Evolutionary conservation across 768 basidiomycete species (phyloP), one percentile per base, ranked within the genome.

Genomic region (Boletus tylopilopsis): DNA sequence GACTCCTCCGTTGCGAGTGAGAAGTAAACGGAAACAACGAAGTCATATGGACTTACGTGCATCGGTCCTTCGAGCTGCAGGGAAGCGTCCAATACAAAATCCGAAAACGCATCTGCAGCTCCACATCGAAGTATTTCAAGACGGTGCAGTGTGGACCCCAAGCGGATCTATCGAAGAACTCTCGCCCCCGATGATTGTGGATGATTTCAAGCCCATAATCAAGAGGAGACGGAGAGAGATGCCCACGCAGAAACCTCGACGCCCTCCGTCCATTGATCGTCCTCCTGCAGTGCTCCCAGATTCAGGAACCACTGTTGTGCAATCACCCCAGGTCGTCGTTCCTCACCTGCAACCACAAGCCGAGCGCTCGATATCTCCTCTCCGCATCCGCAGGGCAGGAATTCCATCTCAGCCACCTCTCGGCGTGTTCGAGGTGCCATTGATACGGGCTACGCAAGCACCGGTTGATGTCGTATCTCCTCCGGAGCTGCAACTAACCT

Each of bases 91-190:
- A 2, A 50, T 30, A 19, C 50, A 38, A 32, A 35, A 21, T 4
- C 23, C 68, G 55, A 73, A 64, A 50, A 66, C 64, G n/a, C 73
- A 74, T 40, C 32, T 45, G n/a, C 62, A 70, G 15, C 64, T 73
- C 13, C 71, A 73, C 41, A 24, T 29, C 2, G 57, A 61, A 23
- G 64, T 73, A 6, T 73, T 71, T 32, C 58, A 57, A 22, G 51
- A 60, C 18, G 63, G 59, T 9, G 32, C 57, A n/a, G 59, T 63
- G 11, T 57, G 57, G 53, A 63, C 68, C 12, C 67, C 69, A 6
- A 68, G 64, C 27, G 68, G 67, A 36, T 52, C 55, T 35, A 30
- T 22, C 11, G 54, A 57, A 33, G 62, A 64, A 22, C 25, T 64
- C 13, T 38, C 51, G 6, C 37, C 38, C 19, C 18, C 52, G 22